These are phyloP conservation scores for Jackrogersella multiformis DNA, from an alignment of 495 filamentous ascomycete genomes.

Conservation along the genomic window DNA sequence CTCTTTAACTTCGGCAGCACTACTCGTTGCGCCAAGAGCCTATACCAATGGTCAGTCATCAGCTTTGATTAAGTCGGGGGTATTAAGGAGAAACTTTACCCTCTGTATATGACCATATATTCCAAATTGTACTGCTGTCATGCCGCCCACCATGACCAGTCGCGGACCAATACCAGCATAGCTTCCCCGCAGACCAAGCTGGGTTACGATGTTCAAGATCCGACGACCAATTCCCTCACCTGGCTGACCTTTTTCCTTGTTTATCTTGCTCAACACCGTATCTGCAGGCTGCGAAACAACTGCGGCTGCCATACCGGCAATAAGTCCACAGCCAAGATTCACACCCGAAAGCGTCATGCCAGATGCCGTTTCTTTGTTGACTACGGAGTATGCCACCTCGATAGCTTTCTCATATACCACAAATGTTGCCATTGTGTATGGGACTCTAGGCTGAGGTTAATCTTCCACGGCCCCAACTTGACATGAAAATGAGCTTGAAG, in stretches of 20 bases:
- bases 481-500: conserved; percentile 2
- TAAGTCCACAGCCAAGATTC: conserved; percentile 83
- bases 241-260: conserved; percentile 82
- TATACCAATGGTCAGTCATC: conserved; percentile 22
- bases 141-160: conserved; percentile 75
- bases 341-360: conserved; percentile 72
- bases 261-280: conserved; percentile 92
- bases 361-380: conserved; percentile 69
- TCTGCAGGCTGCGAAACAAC: conserved; percentile 87
- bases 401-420: conserved; percentile 87
- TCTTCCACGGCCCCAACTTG: neutral
- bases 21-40: conserved; percentile 43
- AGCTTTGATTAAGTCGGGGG: neutral
- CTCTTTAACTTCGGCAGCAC: conserved; percentile 19
- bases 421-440: conserved; percentile 92
- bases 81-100: conserved; percentile 34
- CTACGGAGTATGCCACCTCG: conserved; percentile 69
- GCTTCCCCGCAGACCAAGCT: conserved; percentile 78
- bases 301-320: conserved; percentile 88
- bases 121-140: conserved; percentile 85
- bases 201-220: conserved; percentile 80
- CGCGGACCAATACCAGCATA: conserved; percentile 82
- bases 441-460: conserved; percentile 57
- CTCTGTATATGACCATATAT: conserved; percentile 81
- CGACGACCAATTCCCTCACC: conserved; percentile 80